phyloP scores from a whole-genome alignment of 768 basidiomycete genomes.

The Rhodocollybia butyracea region DNA sequence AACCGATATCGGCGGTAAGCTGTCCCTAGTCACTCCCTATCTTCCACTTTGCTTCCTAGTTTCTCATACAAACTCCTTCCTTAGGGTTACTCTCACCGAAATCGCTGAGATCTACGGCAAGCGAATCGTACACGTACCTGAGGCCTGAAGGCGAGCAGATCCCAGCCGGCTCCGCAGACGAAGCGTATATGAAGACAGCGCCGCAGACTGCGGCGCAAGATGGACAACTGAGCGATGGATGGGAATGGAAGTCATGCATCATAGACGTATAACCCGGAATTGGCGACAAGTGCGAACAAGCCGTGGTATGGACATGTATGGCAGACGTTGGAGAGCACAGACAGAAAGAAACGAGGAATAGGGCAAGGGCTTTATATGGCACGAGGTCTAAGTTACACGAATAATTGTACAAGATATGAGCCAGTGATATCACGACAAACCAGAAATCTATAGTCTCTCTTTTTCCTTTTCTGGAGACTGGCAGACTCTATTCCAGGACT shows the following conservation, averaged over 20 bases:
- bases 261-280: not conserved
- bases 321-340: no score
- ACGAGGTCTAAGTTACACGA: not conserved
- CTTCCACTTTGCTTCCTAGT: no score
- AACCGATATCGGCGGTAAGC: slow-evolving; percentile 2
- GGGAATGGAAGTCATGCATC: not conserved
- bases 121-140: not conserved
- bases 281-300: not conserved
- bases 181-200: not conserved
- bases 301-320: slow-evolving; percentile 6
- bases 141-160: slow-evolving; percentile 1
- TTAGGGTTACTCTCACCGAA: not conserved
- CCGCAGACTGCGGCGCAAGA: not conserved
- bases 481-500: no score
- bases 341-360: no score
- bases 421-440: no score
- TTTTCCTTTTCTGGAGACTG: no score
- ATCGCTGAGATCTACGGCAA: not conserved
- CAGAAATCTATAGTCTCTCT: no score
- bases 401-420: not conserved
- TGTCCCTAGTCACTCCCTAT: not conserved
- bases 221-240: not conserved
- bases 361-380: no score
- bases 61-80: not conserved
- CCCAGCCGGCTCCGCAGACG: not conserved